These are phyloP conservation scores for Urtica urens DNA, from an alignment of 306 rosid genomes.

Conservation along the genomic window DNA sequence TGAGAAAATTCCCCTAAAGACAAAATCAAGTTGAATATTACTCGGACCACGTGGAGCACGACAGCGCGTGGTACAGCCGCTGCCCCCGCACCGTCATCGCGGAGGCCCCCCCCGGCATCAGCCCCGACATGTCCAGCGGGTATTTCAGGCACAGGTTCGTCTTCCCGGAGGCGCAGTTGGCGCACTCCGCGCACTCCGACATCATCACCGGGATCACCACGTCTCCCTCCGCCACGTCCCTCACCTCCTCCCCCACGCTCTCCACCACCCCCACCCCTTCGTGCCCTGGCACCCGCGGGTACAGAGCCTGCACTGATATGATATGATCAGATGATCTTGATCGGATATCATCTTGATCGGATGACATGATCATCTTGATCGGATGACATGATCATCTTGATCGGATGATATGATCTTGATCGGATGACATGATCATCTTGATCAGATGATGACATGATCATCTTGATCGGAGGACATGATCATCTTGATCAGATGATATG, in stretches of 20 bases:
- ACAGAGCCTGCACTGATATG: conserved; percentile 21
- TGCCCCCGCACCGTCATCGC: conserved; percentile 17
- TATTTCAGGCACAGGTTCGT: conserved; percentile 23
- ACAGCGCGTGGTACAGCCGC: conserved; percentile 13
- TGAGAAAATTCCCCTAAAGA: conserved; percentile 35
- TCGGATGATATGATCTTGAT: too few species aligned
- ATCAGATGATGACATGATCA: not conserved
- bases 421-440: too few species aligned
- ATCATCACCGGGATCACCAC: conserved; percentile 21
- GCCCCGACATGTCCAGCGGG: conserved; percentile 1
- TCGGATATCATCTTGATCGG: too few species aligned
- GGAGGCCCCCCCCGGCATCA: conserved; percentile 20
- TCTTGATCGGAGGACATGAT: not conserved
- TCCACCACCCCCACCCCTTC: conserved; percentile 53
- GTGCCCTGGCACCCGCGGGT: conserved; percentile 43
- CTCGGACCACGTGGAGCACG: conserved; percentile 29
- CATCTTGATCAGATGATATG: too few species aligned
- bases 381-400: too few species aligned
- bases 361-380: too few species aligned
- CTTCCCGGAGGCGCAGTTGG: conserved; percentile 18
- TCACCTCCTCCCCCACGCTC: conserved; percentile 23
- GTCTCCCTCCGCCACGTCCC: conserved; percentile 16
- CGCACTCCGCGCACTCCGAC: conserved; percentile 24
- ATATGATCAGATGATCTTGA: not conserved
- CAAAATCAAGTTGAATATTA: conserved; percentile 5